Base-by-base conservation (phyloP, 2,329 filamentous ascomycete species). In the Penicillium sp. region DNA sequence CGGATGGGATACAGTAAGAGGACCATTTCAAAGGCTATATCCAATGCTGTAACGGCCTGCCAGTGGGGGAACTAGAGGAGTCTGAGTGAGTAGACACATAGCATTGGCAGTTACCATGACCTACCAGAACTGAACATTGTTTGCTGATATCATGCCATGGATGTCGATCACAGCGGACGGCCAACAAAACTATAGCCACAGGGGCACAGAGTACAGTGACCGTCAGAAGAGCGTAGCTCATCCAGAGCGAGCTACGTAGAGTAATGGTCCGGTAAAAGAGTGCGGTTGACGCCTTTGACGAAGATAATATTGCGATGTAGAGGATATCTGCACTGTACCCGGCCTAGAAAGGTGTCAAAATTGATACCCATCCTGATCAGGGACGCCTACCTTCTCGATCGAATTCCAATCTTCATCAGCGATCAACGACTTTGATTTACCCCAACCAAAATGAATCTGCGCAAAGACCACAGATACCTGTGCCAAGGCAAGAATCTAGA, bases 211-310 rank as follows among this genome's bases (percentile, higher is more conserved):
- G 45, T 2, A 67, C 64, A 1, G 68, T 68, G 0, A 56, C 48
- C 3, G 29, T 61, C 1, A 79, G 63, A 6, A 75, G 63, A 0
- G 48, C 48, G 16, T 57, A 54, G 18, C 55, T 50, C 12, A 61
- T 51, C 44, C 58, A 57, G 10, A 41, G 57, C 1, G 50, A 55
- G n/a, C 54, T 46, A 9, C 58, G 53, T 13, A 55, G 40, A 10
- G 60, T 62, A 1, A 66, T 56, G 7, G 57, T 59, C 13, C 60
- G 58, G 34, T 65, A 65, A 48, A 78, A 68, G 18, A 74, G 64
- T 0, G 68, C 68, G 6, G 74, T 69, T 9, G 74, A 74, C 51
- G 68, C 68, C 59, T 80, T 80, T 4, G 76, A 77, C 6, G 76
- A 56, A 46, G 71, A 76, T 12, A 79, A 52, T 1, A 69, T 65